Evolutionary conservation across 2,329 filamentous ascomycete species (phyloP), one percentile per base, ranked within the genome.

Genomic region (Diplodia sapinea): DNA sequence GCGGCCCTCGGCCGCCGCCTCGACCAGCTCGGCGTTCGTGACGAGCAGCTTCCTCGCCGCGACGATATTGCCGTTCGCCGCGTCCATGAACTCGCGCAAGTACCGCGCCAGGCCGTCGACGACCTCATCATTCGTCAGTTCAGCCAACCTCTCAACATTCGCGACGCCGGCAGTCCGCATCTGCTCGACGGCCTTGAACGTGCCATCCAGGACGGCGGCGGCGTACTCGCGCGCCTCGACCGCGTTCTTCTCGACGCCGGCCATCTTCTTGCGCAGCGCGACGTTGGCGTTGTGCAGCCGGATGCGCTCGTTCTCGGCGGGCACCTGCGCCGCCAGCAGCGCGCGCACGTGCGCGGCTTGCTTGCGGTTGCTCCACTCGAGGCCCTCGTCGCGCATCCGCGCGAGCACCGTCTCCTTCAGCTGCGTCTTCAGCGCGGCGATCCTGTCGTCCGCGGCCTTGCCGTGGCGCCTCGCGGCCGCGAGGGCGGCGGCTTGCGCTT

Each of bases 131-230:
- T 50, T 15, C 9, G 57, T 62, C 15, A 0, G 7, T 17, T 62
- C 43, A 9, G 57, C 57, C 20, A 62, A 26, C 8, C 4, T 31
- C 8, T 43, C 40, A 15, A 62, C 40, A 26, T 36, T 62, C 1
- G 13, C n/a, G 4, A 62, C 26, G 12, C 57, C 57, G 0, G 12
- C 3, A 3, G 4, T 1, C 9, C 11, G 8, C 17, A 33, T 23
- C 1, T 4, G 15, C 7, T 17, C 2, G 0, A 62, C 40, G 0
- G 36, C 8, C 1, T 17, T 2, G 1, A 62, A 6, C 9, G 26
- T 8, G 2, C 49, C 11, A 4, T n/a, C 40, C 6, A n/a, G 20
- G 3, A 62, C 43, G 2, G 20, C 43, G 1, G 33, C 26, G 4
- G 57, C 40, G 11, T 20, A 61, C 20, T 2, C 15, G 15, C 13